Percentiles rank a stretch among this genome's conserved stretches.
Conservation (phyloP, 2,329 filamentous ascomycete genomes). For the Trichoderma pleuroti region DNA sequence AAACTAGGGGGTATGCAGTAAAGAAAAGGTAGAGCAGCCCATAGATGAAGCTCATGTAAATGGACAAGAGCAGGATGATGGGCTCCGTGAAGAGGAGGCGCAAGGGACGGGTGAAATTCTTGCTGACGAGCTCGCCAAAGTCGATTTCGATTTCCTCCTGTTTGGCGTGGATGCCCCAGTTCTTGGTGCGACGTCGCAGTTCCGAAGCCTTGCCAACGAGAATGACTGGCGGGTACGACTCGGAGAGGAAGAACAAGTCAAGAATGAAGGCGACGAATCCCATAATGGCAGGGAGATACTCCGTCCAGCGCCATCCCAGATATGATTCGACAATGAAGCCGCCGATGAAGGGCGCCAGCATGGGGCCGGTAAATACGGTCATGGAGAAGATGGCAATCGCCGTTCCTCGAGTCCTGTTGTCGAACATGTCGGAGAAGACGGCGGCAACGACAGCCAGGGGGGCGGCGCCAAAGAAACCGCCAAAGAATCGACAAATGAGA, state of each 20-base stretch:
- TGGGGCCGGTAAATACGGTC: slow-evolving; percentile 61
- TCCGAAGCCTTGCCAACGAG: slow-evolving; percentile 59
- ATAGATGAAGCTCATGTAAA: slow-evolving; percentile 75
- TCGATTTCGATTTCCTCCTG: slow-evolving; percentile 70
- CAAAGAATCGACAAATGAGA: slow-evolving; percentile 69
- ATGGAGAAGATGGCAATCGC: slow-evolving; percentile 44
- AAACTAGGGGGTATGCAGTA: slow-evolving; percentile 80
- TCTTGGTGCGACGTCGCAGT: slow-evolving; percentile 60
- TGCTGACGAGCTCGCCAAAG: slow-evolving; percentile 58
- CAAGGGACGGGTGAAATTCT: slow-evolving; percentile 65
- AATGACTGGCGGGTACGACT: slow-evolving; percentile 68
- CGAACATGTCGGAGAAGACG: slow-evolving; percentile 70
- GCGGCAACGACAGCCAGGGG: slow-evolving; percentile 66
- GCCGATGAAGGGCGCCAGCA: slow-evolving; percentile 66
- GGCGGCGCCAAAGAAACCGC: slow-evolving; percentile 68
- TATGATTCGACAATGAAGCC: slow-evolving; percentile 62
- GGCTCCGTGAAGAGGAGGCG: slow-evolving; percentile 65
- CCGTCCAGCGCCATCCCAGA: slow-evolving; percentile 71
- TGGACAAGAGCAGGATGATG: slow-evolving; percentile 63
- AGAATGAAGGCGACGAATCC: slow-evolving; percentile 57
- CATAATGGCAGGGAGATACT: slow-evolving; percentile 62
- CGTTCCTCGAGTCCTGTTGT: slow-evolving; percentile 57
- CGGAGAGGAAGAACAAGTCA: slow-evolving; percentile 60
- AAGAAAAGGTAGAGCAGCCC: slow-evolving; percentile 80
- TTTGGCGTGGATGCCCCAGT: slow-evolving; percentile 69